A percentile compares a stretch with the other conserved stretches of the same genome.
Evolutionary conservation across 2,329 filamentous ascomycete species (phyloP).

Genomic region (Aspergillus sp.): DNA sequence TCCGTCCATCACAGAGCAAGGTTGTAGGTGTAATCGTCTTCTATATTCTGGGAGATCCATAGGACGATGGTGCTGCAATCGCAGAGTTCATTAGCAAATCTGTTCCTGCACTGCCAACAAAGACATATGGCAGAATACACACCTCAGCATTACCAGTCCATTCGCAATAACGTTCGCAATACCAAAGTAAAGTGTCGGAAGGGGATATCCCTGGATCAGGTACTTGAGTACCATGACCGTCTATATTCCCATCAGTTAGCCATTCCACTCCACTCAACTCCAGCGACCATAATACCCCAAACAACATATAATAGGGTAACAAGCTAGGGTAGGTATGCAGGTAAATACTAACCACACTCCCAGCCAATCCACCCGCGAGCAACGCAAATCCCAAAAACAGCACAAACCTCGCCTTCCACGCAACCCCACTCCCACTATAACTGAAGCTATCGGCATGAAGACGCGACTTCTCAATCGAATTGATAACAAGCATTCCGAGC

Average conservation of each 20-base stretch:
- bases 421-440: constrained; percentile 65
- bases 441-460: constrained; percentile 65
- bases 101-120: neutral
- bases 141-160: constrained; percentile 68
- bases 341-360: constrained; percentile 56
- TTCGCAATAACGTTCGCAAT: constrained; percentile 68
- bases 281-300: neutral
- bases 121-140: constrained; percentile 28
- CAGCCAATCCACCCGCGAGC: constrained; percentile 67
- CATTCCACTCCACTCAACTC: neutral
- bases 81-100: constrained; percentile 25
- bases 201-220: constrained; percentile 59
- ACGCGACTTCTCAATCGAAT: constrained; percentile 69
- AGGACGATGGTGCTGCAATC: constrained; percentile 60
- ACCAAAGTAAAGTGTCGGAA: constrained; percentile 67
- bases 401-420: constrained; percentile 70
- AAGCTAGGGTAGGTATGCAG: constrained; percentile 5
- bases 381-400: constrained; percentile 70
- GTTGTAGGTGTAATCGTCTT: constrained; percentile 72
- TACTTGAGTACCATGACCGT: constrained; percentile 70
- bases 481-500: constrained; percentile 71
- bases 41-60: constrained; percentile 72
- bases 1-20: constrained; percentile 55
- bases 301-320: neutral
- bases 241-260: constrained; percentile 29